Conservation (phyloP, 495 filamentous ascomycete species). For the Cryomyces minteri region DNA sequence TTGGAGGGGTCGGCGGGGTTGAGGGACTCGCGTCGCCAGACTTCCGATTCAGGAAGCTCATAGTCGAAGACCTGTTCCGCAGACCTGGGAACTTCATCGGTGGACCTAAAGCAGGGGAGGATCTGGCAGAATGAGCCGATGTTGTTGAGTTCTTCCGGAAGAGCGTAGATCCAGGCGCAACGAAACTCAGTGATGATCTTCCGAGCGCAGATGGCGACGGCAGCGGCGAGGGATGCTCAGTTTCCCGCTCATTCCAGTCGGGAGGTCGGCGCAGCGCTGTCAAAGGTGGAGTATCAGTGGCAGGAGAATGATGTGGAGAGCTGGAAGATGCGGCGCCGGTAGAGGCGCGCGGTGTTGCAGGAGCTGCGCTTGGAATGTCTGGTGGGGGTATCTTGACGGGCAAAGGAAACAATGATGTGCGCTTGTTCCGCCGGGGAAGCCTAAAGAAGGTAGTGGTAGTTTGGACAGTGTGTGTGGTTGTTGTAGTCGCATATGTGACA, state of each 20-base stretch:
- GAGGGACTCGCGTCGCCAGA: constrained; percentile 44
- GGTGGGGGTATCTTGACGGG: constrained; percentile 36
- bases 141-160: constrained; percentile 42
- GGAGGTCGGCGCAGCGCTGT: constrained; percentile 13
- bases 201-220: constrained; percentile 36
- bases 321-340: constrained; percentile 17
- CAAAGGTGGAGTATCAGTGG: constrained; percentile 13
- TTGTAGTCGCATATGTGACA: constrained; percentile 40
- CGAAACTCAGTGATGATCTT: constrained; percentile 19
- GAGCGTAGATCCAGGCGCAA: constrained; percentile 18
- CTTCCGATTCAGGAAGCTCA: constrained; percentile 16
- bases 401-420: constrained; percentile 73
- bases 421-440: constrained; percentile 62
- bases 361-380: constrained; percentile 12
- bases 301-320: constrained; percentile 13
- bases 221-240: constrained; percentile 26
- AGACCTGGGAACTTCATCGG: constrained; percentile 29
- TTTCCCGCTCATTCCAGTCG: not conserved
- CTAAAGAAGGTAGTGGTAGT: constrained; percentile 60
- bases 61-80: constrained; percentile 71
- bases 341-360: constrained; percentile 32
- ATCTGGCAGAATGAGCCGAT: constrained; percentile 51
- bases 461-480: constrained; percentile 41
- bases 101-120: constrained; percentile 39
- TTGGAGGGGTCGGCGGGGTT: constrained; percentile 35